Evolutionary conservation across 2,329 filamentous ascomycete species (phyloP), one percentile per base, ranked within the genome.

Genomic region (Pseudophaeomoniella oleicola): DNA sequence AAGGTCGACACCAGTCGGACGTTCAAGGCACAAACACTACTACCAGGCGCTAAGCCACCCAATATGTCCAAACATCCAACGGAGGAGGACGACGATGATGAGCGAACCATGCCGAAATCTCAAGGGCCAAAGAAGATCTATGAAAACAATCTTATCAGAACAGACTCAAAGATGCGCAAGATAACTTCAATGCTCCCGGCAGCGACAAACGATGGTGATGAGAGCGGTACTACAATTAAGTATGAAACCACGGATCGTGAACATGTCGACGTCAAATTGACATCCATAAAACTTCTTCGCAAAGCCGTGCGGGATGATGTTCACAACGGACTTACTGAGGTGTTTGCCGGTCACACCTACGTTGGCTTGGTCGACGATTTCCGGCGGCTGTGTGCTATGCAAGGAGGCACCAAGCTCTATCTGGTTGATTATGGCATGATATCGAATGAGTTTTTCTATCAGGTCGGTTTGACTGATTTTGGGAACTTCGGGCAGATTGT

Each of bases 181-280:
- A 98, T 98, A 43, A 98, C 90, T 0, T 86, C 83, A 42, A 96
- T 98, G 88, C 74, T 98, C 19, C 69, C 75, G n/a, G 69, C 76
- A 13, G 60, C 65, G n/a, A 5, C 16, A 4, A 4, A 12, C 16
- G 16, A 4, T n/a, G 6, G 15, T 18, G n/a, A 12, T 16, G 14
- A 14, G 10, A 30, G 9, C 15, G 12, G 15, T 10, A 27, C 34
- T 13, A 30, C 19, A 3, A 69, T 77, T 31, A 71, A 79, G 22
- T 94, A 94, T 55, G 77, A 84, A 46, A 67, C 64, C 4, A 73
- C 73, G 1, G 77, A 84, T 37, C 79, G 79, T 29, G 75, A 83
- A 45, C 68, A 74, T 0, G 71, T 77, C 0, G 62, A 70, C 12
- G 90, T 84, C 53, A 75, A 78, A 1, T 71, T 98, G 4, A 76